Percentiles rank a stretch among this genome's conserved stretches.
These are phyloP conservation scores for Candida gorgasii DNA, from an alignment of 805 yeast species.

Conservation along the genomic window DNA sequence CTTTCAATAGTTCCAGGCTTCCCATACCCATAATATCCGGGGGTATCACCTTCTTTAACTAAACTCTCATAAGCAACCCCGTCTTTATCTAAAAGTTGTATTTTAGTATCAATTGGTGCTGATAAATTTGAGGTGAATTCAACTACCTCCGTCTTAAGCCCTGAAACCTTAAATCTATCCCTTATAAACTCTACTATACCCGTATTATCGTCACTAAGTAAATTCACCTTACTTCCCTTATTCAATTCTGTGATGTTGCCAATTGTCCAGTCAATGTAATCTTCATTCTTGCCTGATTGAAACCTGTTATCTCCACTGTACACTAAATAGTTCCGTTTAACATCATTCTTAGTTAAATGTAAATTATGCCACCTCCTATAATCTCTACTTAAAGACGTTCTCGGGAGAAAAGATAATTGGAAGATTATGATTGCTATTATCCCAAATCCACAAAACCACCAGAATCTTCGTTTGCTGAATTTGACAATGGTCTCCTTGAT, in stretches of 20 bases:
- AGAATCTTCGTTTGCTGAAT: constrained; percentile 38
- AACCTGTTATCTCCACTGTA: constrained; percentile 27
- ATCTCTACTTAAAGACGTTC: constrained; percentile 83
- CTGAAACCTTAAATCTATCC: constrained; percentile 27
- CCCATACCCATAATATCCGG: constrained; percentile 31
- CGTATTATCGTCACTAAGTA: constrained; percentile 27
- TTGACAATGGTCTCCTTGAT: constrained; percentile 15
- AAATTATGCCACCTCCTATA: constrained; percentile 72
- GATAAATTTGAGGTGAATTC: constrained; percentile 17
- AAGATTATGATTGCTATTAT: constrained; percentile 53
- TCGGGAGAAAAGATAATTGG: constrained; percentile 72
- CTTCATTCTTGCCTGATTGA: constrained; percentile 21
- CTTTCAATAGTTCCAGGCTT: constrained; percentile 25
- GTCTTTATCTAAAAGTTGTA: constrained; percentile 26
- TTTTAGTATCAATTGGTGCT: constrained; percentile 27
- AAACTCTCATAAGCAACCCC: constrained; percentile 26
- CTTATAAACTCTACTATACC: constrained; percentile 28
- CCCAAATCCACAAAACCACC: constrained; percentile 51
- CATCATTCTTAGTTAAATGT: constrained; percentile 64
- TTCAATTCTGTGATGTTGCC: constrained; percentile 28
- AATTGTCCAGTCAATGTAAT: constrained; percentile 29
- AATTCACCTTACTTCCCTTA: constrained; percentile 19
- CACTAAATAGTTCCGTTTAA: constrained; percentile 59
- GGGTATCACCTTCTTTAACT: constrained; percentile 23
- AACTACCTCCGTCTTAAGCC: constrained; percentile 23